These are phyloP conservation scores for Zygosaccharomyces kombuchaensis DNA, from an alignment of 805 yeast species.

Conservation along the genomic window DNA sequence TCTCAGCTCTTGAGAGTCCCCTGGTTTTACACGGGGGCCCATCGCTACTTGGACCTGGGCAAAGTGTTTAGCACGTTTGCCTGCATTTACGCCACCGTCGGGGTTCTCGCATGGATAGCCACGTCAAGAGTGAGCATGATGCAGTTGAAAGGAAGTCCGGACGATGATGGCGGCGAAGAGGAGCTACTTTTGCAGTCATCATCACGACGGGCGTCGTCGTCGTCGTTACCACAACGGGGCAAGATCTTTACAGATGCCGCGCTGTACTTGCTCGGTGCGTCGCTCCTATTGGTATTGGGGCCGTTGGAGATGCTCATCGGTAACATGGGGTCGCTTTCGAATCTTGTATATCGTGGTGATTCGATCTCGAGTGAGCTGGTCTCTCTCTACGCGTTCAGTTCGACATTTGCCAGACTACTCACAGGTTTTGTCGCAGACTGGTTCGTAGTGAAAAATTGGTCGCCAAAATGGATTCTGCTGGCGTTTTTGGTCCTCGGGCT, in stretches of 20 bases:
- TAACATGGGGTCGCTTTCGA: slow-evolving; percentile 72
- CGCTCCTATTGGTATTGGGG: slow-evolving; percentile 68
- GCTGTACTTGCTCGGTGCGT: slow-evolving; percentile 57
- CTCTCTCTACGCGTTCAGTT: slow-evolving; percentile 61
- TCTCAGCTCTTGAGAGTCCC: slow-evolving; percentile 52
- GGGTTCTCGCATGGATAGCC: slow-evolving; percentile 57
- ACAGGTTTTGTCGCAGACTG: slow-evolving; percentile 70
- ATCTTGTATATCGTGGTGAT: slow-evolving; percentile 27
- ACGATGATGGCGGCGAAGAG: slow-evolving; percentile 15
- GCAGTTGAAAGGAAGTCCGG: slow-evolving; percentile 33
- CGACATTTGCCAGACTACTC: slow-evolving; percentile 64
- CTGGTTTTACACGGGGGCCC: slow-evolving; percentile 36
- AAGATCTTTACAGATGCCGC: slow-evolving; percentile 50
- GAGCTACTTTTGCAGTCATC: slow-evolving; percentile 28
- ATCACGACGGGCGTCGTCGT: no score
- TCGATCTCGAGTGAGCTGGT: slow-evolving; percentile 37
- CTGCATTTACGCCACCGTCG: slow-evolving; percentile 49
- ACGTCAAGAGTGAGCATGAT: slow-evolving; percentile 58
- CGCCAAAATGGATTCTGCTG: slow-evolving; percentile 34
- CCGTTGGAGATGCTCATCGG: slow-evolving; percentile 82
- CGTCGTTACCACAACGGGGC: no score
- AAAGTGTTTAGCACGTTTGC: slow-evolving; percentile 52
- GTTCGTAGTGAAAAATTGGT: slow-evolving; percentile 33
- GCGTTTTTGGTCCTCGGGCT: slow-evolving; percentile 35
- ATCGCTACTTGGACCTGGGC: slow-evolving; percentile 41